Percentiles rank a stretch among this genome's conserved stretches.
phyloP scores from a whole-genome alignment of 202 grass and related monocot genomes.

The Bolboschoenoplectus hybrid region DNA sequence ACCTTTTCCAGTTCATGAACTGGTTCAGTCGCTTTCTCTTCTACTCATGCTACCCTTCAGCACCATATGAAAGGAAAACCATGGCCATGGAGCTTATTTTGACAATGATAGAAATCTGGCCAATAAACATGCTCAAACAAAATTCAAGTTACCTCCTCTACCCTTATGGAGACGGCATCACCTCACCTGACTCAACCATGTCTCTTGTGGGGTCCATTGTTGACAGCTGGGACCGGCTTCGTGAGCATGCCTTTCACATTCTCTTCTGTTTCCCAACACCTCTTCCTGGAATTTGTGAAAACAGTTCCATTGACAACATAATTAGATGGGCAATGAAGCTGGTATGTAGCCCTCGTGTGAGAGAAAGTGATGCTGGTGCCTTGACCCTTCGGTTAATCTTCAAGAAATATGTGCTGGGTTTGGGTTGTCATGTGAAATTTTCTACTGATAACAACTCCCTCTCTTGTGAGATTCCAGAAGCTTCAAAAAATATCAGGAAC shows the following conservation, averaged over 20 bases:
- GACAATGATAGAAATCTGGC: constrained; percentile 88
- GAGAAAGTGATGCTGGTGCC: constrained; percentile 98
- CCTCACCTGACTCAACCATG: constrained; percentile 84
- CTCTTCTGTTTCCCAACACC: constrained; percentile 88
- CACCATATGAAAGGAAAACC: constrained; percentile 98
- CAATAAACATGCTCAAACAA: constrained; percentile 51
- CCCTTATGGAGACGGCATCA: constrained; percentile 75
- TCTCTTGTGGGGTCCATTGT: constrained; percentile 93
- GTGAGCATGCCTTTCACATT: constrained; percentile 85
- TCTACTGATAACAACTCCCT: constrained; percentile 59
- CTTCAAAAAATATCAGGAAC: constrained; percentile 41
- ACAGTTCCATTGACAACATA: constrained; percentile 63
- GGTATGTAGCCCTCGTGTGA: constrained; percentile 81
- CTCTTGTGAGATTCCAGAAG: constrained; percentile 54
- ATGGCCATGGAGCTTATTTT: constrained; percentile 99
- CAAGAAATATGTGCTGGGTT: constrained; percentile 92
- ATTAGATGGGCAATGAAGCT: constrained; percentile 87
- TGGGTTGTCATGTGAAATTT: constrained; percentile 70
- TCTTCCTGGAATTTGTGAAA: constrained; percentile 91
- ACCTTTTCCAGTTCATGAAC: constrained; percentile 91
- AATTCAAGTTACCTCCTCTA: constrained; percentile 66
- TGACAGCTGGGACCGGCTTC: constrained; percentile 95
- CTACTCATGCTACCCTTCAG: constrained; percentile 93
- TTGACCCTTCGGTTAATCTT: constrained; percentile 90
- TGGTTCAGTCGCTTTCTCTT: constrained; percentile 92